These are phyloP conservation scores for Elsinoe perseae DNA, from an alignment of 2,329 filamentous ascomycete genomes.

Conservation along the genomic window DNA sequence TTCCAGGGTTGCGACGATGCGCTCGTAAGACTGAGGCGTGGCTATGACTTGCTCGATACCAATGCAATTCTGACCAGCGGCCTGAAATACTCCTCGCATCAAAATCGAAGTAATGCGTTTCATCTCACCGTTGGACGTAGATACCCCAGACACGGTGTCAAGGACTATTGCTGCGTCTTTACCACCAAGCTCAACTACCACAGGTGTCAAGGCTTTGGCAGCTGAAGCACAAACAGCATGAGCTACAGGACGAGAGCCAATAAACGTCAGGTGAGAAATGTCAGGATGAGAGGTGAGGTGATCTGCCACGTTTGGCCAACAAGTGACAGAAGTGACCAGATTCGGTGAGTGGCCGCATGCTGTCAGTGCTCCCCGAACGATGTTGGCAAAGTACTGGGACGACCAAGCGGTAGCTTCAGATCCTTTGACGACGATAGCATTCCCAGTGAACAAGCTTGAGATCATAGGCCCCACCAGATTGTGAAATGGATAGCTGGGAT, in stretches of 20 bases:
- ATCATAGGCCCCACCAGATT: conserved; percentile 90
- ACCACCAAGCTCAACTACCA: conserved; percentile 85
- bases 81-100: conserved; percentile 89
- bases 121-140: conserved; percentile 48
- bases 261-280: conserved; percentile 89
- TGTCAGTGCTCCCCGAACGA: conserved; percentile 68
- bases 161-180: conserved; percentile 90
- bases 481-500: conserved; percentile 54
- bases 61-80: conserved; percentile 94
- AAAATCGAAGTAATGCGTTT: conserved; percentile 70
- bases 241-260: conserved; percentile 79
- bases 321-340: conserved; percentile 75
- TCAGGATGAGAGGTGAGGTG: conserved; percentile 77
- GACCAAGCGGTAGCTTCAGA: conserved; percentile 97
- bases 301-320: conserved; percentile 76
- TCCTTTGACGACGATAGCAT: conserved; percentile 85
- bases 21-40: conserved; percentile 65
- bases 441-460: conserved; percentile 82
- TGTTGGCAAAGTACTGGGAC: conserved; percentile 68
- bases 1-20: conserved; percentile 61
- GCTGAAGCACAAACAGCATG: conserved; percentile 82
- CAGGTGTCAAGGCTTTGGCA: conserved; percentile 75
- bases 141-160: conserved; percentile 55
- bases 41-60: conserved; percentile 91
- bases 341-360: conserved; percentile 76